Evolutionary conservation across 1,284 basidiomycete genomes (phyloP).

Genomic region (Lentinula novae-zelandiae): DNA sequence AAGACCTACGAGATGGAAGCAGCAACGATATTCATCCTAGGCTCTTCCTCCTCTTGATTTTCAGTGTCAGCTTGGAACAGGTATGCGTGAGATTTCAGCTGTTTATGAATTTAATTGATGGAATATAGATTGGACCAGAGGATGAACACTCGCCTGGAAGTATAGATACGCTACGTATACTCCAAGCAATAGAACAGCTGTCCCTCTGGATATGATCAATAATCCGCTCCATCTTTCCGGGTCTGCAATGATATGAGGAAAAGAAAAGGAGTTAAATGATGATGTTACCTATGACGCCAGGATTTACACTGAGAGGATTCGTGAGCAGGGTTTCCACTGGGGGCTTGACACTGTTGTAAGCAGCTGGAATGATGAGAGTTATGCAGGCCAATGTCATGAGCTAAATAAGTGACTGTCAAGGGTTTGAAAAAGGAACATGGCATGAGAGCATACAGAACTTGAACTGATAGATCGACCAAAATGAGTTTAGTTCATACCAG

Average conservation of each 20-base stretch:
- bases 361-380: slow-evolving; percentile 90
- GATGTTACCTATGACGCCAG: neutral
- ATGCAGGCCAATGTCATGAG: slow-evolving; percentile 89
- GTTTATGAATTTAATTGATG: neutral
- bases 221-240: slow-evolving; percentile 46
- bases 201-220: slow-evolving; percentile 80
- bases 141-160: slow-evolving; percentile 56
- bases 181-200: slow-evolving; percentile 74
- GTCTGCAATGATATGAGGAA: slow-evolving; percentile 19
- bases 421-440: slow-evolving; percentile 1
- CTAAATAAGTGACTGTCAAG: slow-evolving; percentile 28
- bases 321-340: neutral
- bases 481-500: neutral
- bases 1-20: slow-evolving; percentile 53
- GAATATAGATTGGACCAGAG: too few species aligned
- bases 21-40: slow-evolving; percentile 67
- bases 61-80: slow-evolving; percentile 27
- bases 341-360: slow-evolving; percentile 59
- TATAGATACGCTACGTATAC: slow-evolving; percentile 82
- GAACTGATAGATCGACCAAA: slow-evolving; percentile 33
- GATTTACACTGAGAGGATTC: neutral
- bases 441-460: slow-evolving; percentile 51
- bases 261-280: neutral
- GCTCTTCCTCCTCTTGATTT: slow-evolving; percentile 39
- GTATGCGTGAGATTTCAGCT: slow-evolving; percentile 34